A percentile compares a stretch with the other conserved stretches of the same genome.
Evolutionary conservation across 768 basidiomycete genomes (phyloP).

Genomic region (Suillus spraguei): DNA sequence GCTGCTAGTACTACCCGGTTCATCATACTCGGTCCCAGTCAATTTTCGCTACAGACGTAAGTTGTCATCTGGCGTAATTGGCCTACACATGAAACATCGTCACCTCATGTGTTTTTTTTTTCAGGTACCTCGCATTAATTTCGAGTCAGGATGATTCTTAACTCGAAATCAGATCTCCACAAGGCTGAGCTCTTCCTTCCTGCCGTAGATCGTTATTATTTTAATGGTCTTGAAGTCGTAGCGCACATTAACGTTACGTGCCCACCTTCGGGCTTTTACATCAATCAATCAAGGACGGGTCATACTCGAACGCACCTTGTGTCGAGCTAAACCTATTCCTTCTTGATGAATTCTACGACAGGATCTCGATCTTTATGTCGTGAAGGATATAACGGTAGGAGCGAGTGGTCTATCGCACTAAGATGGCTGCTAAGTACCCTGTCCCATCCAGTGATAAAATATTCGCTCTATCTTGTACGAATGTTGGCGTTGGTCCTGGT

Average conservation of each 20-base stretch:
- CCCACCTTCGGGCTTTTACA: constrained; percentile 10
- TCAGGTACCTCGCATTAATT: constrained; percentile 8
- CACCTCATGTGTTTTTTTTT: constrained; percentile 4
- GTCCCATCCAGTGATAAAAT: constrained; percentile 45
- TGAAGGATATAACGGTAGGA: constrained; percentile 6
- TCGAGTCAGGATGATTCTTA: constrained; percentile 3
- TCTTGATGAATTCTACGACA: not conserved
- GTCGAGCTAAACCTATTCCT: constrained; percentile 6
- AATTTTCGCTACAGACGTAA: constrained; percentile 5
- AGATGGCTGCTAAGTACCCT: constrained; percentile 36
- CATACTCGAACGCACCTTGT: constrained; percentile 1
- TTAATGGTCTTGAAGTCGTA: not conserved
- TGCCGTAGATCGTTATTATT: constrained; percentile 5
- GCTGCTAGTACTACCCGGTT: no score
- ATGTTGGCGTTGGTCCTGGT: constrained; percentile 80
- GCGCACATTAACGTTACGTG: constrained; percentile 7
- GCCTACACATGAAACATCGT: not conserved
- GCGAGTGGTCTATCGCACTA: constrained; percentile 23
- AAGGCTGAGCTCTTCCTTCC: constrained; percentile 8
- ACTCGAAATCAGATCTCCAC: constrained; percentile 5
- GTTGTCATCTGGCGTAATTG: not conserved
- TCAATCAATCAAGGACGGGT: constrained; percentile 8
- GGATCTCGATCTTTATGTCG: not conserved
- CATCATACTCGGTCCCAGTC: not conserved
- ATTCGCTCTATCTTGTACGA: constrained; percentile 62